Conservation (phyloP, 306 rosid species). For the Acacia crassicarpa region DNA sequence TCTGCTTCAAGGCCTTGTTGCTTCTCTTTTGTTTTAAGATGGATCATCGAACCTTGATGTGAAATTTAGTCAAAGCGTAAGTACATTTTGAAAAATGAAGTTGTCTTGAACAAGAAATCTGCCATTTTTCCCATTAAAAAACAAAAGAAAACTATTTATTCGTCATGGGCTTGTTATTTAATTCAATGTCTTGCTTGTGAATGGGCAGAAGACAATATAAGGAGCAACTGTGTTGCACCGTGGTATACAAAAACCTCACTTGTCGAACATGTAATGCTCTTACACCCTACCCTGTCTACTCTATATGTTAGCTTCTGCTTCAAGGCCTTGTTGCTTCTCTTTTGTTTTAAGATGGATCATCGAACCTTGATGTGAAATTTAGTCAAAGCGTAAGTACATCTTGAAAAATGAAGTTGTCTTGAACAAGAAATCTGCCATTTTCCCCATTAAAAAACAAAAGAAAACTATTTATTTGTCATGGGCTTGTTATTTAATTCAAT, state of each 20-base stretch:
- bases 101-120: neutral
- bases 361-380: slow-evolving; percentile 5
- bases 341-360: slow-evolving; percentile 2
- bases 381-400: neutral
- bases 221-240: too few species aligned
- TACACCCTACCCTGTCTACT: slow-evolving; percentile 25
- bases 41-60: neutral
- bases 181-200: too few species aligned
- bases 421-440: neutral
- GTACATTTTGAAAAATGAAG: neutral
- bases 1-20: neutral
- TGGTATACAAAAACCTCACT: too few species aligned
- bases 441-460: neutral
- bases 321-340: neutral
- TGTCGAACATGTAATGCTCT: too few species aligned
- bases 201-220: too few species aligned
- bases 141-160: neutral
- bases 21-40: slow-evolving; percentile 3
- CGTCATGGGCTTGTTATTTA: neutral
- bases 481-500: neutral
- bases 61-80: neutral
- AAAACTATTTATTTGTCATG: neutral
- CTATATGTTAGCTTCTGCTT: neutral
- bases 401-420: neutral
- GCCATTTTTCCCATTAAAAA: neutral